These are phyloP conservation scores for Aspergillus mulundensis DNA, from an alignment of 495 filamentous ascomycete species.

Conservation along the genomic window DNA sequence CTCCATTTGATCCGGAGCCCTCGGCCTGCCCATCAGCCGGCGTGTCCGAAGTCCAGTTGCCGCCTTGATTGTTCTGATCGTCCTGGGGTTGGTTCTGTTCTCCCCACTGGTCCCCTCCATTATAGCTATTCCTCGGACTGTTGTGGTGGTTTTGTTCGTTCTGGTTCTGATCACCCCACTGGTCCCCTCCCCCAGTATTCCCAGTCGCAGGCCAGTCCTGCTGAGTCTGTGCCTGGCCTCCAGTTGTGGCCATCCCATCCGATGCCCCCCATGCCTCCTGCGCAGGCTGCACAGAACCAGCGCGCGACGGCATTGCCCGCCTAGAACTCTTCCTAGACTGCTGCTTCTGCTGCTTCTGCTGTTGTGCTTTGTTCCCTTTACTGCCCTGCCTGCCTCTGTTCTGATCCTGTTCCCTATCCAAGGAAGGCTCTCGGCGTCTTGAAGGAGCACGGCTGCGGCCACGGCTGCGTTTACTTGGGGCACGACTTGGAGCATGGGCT, in stretches of 20 bases:
- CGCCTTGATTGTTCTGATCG: not conserved
- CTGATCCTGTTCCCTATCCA: not conserved
- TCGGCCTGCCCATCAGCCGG: not conserved
- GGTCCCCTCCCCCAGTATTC: not conserved
- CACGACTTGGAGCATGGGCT: not conserved
- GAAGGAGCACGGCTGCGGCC: not conserved
- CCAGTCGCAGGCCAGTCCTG: not conserved
- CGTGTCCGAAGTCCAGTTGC: not conserved
- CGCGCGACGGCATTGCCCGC: not conserved
- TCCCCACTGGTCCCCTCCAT: not conserved
- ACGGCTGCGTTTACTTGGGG: not conserved
- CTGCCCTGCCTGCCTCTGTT: not conserved
- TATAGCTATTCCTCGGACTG: no score
- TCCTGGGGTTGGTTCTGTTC: not conserved
- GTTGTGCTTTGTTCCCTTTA: not conserved
- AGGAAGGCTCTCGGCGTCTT: not conserved
- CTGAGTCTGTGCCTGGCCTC: not conserved
- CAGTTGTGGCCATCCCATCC: not conserved
- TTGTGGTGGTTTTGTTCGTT: no score
- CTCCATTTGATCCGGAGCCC: not conserved
- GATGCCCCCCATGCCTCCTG: not conserved
- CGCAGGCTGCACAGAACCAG: not conserved
- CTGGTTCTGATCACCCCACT: not conserved
- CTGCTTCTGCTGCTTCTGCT: not conserved
- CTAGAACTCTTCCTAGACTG: not conserved